These are phyloP conservation scores for Chaetomium strumarium DNA, from an alignment of 2,329 filamentous ascomycete genomes.

Conservation along the genomic window DNA sequence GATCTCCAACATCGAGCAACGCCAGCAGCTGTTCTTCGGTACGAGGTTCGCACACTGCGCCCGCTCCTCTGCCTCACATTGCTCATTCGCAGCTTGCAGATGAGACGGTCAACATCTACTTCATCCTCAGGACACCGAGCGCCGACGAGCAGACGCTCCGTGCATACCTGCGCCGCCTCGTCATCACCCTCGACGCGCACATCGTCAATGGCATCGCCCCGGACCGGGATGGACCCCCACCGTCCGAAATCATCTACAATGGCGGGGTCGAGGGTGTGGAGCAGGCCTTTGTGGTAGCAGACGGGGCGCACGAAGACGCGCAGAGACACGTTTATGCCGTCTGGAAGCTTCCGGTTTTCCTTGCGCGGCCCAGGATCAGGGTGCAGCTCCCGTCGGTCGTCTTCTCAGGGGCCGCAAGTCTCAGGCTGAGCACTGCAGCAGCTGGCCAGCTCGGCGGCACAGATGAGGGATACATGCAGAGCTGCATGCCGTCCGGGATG, in stretches of 20 bases:
- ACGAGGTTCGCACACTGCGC: constrained; percentile 31
- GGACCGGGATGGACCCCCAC: constrained; percentile 42
- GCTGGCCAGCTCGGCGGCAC: constrained; percentile 36
- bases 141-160: constrained; percentile 51
- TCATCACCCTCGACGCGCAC: constrained; percentile 61
- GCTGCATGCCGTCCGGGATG: constrained; percentile 60
- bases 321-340: constrained; percentile 46
- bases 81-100: constrained; percentile 56
- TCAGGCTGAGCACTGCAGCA: constrained; percentile 44
- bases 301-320: constrained; percentile 30
- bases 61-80: constrained; percentile 33
- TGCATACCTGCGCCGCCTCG: constrained; percentile 55
- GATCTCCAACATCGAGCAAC: constrained; percentile 54
- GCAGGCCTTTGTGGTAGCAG: constrained; percentile 46
- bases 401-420: constrained; percentile 55
- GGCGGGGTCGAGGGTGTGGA: constrained; percentile 44
- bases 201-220: constrained; percentile 52
- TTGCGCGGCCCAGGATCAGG: constrained; percentile 55
- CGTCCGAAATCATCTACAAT: constrained; percentile 56
- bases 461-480: constrained; percentile 61
- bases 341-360: constrained; percentile 56
- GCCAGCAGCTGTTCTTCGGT: constrained; percentile 69
- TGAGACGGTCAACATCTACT: constrained; percentile 64
- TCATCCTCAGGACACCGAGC: constrained; percentile 61
- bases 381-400: constrained; percentile 61